Conservation (phyloP, 805 yeast species). For the Candida pseudoglaebosa region DNA sequence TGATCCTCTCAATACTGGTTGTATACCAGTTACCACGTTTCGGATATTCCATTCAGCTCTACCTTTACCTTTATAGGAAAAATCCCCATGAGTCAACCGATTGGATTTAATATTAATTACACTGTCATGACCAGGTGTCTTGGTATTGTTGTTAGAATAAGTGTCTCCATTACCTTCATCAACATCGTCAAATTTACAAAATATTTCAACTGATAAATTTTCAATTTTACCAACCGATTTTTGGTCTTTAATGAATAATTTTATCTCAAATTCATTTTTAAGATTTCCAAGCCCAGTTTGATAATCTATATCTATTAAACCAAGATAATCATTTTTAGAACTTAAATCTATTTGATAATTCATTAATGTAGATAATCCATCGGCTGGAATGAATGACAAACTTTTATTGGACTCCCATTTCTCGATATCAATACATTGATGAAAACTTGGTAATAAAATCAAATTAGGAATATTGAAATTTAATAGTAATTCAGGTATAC, state of each 20-base stretch:
- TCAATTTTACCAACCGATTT: slow-evolving; percentile 32
- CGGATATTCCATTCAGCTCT: slow-evolving; percentile 65
- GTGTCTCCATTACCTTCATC: slow-evolving; percentile 9
- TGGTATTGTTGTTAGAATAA: slow-evolving; percentile 8
- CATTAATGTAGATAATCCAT: slow-evolving; percentile 65
- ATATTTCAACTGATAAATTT: slow-evolving; percentile 24
- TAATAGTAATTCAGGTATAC: slow-evolving; percentile 68
- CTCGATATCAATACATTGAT: slow-evolving; percentile 58
- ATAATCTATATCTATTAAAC: slow-evolving; percentile 50
- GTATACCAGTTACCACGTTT: slow-evolving; percentile 56
- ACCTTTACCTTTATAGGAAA: slow-evolving; percentile 49
- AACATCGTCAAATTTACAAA: slow-evolving; percentile 12
- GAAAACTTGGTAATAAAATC: slow-evolving; percentile 58
- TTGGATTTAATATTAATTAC: slow-evolving; percentile 47
- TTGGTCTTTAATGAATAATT: slow-evolving; percentile 38
- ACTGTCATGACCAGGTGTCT: slow-evolving; percentile 5
- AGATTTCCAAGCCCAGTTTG: slow-evolving; percentile 48
- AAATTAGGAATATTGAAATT: slow-evolving; percentile 43
- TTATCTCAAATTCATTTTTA: slow-evolving; percentile 61
- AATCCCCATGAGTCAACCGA: slow-evolving; percentile 75
- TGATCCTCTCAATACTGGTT: slow-evolving; percentile 64
- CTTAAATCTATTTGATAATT: slow-evolving; percentile 58
- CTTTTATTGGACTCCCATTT: slow-evolving; percentile 44
- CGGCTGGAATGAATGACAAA: slow-evolving; percentile 81
- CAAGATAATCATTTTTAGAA: slow-evolving; percentile 20